phyloP scores from a whole-genome alignment of 768 basidiomycete genomes.

The Rubroboletus pulcherrimus region DNA sequence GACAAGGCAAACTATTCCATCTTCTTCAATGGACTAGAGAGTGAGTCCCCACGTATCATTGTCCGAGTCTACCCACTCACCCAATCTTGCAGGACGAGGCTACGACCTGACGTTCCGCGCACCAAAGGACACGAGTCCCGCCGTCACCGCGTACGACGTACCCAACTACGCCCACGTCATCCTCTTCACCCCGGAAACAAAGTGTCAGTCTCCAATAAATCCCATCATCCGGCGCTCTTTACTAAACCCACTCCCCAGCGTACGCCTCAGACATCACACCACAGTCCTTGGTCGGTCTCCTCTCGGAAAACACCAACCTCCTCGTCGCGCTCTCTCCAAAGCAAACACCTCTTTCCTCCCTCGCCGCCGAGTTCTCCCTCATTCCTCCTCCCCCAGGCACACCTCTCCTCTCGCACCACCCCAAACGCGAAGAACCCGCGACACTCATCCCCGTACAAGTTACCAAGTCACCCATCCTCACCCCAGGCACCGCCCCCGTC shows the following conservation, averaged over 20 bases:
- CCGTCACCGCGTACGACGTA: slow-evolving; percentile 65
- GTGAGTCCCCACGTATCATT: slow-evolving; percentile 37
- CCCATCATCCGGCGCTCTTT: no score
- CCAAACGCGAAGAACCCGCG: slow-evolving; percentile 59
- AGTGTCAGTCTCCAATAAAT: slow-evolving; percentile 49
- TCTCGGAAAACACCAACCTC: slow-evolving; percentile 73
- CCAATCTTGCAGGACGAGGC: slow-evolving; percentile 56
- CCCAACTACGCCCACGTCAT: slow-evolving; percentile 83
- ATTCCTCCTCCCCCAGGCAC: slow-evolving; percentile 82
- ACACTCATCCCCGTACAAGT: slow-evolving; percentile 64
- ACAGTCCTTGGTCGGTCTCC: slow-evolving; percentile 70
- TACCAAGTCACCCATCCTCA: slow-evolving; percentile 42
- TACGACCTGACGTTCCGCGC: slow-evolving; percentile 84
- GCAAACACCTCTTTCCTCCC: slow-evolving; percentile 67
- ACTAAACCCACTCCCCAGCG: slow-evolving; percentile 37
- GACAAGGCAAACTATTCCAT: slow-evolving; percentile 67
- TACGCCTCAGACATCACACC: slow-evolving; percentile 75
- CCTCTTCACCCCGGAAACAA: slow-evolving; percentile 79
- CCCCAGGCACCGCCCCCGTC: slow-evolving; percentile 50
- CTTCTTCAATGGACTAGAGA: slow-evolving; percentile 77
- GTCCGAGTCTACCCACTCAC: not conserved
- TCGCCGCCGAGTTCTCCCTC: slow-evolving; percentile 90
- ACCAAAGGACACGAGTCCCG: slow-evolving; percentile 69
- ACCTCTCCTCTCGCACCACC: slow-evolving; percentile 83
- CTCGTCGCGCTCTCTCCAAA: slow-evolving; percentile 77